Evolutionary conservation across 2,329 filamentous ascomycete species (phyloP).

Genomic region (Tolypocladium cylindrosporum): DNA sequence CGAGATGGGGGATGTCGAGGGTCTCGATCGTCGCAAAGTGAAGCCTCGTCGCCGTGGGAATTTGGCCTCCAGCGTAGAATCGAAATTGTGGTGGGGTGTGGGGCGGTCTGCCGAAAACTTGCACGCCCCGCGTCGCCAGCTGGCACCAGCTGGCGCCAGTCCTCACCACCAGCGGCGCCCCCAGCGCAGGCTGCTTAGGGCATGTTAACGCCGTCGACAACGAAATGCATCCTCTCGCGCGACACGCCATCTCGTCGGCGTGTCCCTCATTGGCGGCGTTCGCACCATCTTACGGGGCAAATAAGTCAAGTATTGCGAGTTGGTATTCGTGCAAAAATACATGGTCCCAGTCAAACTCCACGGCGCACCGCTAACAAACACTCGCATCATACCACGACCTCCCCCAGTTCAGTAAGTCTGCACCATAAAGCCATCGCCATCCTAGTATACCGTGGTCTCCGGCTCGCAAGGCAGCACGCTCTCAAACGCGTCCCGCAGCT

Average conservation of each 20-base stretch:
- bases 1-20: slow-evolving; percentile 2
- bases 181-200: not conserved
- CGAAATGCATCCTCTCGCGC: not conserved
- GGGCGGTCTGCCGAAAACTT: slow-evolving; percentile 17
- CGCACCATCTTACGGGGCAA: not conserved
- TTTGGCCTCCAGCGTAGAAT: slow-evolving; percentile 20
- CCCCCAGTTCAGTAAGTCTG: not conserved
- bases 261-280: not conserved
- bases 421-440: too few species aligned
- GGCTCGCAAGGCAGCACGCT: slow-evolving; percentile 33
- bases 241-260: not conserved
- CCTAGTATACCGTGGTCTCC: slow-evolving; percentile 3
- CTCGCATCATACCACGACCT: not conserved
- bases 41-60: slow-evolving; percentile 14
- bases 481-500: slow-evolving; percentile 68
- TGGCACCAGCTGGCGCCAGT: not conserved
- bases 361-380: not conserved
- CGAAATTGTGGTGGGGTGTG: slow-evolving; percentile 35
- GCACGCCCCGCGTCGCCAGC: slow-evolving; percentile 16
- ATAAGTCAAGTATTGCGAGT: too few species aligned
- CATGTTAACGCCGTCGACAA: not conserved
- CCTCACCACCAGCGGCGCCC: not conserved
- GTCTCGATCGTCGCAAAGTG: slow-evolving; percentile 7
- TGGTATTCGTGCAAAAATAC: not conserved
- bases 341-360: not conserved